Conservation (phyloP, 2,329 filamentous ascomycete species). For the Neonectria coccinea region DNA sequence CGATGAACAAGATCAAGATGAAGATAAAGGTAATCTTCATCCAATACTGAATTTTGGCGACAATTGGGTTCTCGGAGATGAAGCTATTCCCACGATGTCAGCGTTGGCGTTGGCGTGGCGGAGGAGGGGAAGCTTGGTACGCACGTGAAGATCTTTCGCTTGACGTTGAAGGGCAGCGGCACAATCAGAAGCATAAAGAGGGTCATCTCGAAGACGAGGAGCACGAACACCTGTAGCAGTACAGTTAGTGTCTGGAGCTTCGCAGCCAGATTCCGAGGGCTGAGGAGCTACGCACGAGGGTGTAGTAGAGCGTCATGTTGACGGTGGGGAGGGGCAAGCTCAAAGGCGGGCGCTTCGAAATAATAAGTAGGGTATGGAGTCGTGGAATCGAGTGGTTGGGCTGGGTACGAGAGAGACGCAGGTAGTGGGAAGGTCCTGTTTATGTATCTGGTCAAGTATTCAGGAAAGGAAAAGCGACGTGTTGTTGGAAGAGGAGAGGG, state of each 20-base stretch:
- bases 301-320: slow-evolving; percentile 71
- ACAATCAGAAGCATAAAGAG: slow-evolving; percentile 85
- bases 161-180: slow-evolving; percentile 87
- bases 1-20: slow-evolving; percentile 97
- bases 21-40: slow-evolving; percentile 99
- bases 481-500: slow-evolving; percentile 25
- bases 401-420: slow-evolving; percentile 3
- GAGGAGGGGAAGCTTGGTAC: slow-evolving; percentile 43
- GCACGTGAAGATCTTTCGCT: slow-evolving; percentile 84
- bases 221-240: slow-evolving; percentile 77
- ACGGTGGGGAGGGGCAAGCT: slow-evolving; percentile 45
- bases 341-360: slow-evolving; percentile 6
- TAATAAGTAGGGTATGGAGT: slow-evolving; percentile 9
- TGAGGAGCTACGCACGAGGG: slow-evolving; percentile 55
- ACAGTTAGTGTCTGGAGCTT: slow-evolving; percentile 33
- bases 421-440: slow-evolving; percentile 16
- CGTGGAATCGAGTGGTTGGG: slow-evolving; percentile 8
- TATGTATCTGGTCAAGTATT: slow-evolving; percentile 17
- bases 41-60: slow-evolving; percentile 96
- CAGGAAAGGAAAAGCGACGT: slow-evolving; percentile 9
- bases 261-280: background rate
- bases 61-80: slow-evolving; percentile 85
- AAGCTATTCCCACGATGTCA: slow-evolving; percentile 67
- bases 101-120: slow-evolving; percentile 4
- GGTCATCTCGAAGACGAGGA: slow-evolving; percentile 85